Base-by-base conservation (phyloP, 805 yeast genomes). In the Teunomyces atbi region DNA sequence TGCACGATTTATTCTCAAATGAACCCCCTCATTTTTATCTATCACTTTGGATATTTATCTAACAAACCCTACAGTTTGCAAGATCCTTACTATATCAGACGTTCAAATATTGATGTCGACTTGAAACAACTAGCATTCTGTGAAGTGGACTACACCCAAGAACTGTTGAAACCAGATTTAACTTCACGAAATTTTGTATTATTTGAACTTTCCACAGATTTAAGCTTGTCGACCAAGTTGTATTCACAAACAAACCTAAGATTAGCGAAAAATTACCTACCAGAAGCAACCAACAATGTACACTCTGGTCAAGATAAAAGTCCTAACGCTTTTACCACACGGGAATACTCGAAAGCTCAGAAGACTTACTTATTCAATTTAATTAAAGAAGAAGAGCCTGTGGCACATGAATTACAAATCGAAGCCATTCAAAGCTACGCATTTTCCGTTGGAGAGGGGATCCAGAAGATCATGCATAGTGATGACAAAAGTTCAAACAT, bases 21-120 rank as follows among this genome's bases (percentile, higher is more conserved):
- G 5, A 53, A 58, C 6, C 74, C 77, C 1, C 44, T 63, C 3
- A 49, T 62, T 2, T 32, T 69, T 2, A 55, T 69, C 3, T 68
- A 57, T 46, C 67, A 69, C 20, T 70, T 76, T 50, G 68, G 67
- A 7, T 28, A 57, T 16, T 58, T 51, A 10, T 59, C 61, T 19
- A 69, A 63, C 0, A 48, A 62, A 10, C 78, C 80, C 0, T 60
- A 57, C 26, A 65, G 73, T 4, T 45, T 65, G 6, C 61, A 63
- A 35, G 79, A 76, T 49, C 73, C 73, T 2, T 66, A 64, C 47
- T 59, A 42, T 37, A 42, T 62, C 13, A 38, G 51, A 26, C 50
- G 52, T 26, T 43, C 44, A 16, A 42, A 35, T 2, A 30, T 29
- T 5, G 36, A 41, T 7, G 50, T 48, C 3, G 44, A 46, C 20